phyloP scores from a whole-genome alignment of 2,329 filamentous ascomycete species.

The Colletotrichum karsti region DNA sequence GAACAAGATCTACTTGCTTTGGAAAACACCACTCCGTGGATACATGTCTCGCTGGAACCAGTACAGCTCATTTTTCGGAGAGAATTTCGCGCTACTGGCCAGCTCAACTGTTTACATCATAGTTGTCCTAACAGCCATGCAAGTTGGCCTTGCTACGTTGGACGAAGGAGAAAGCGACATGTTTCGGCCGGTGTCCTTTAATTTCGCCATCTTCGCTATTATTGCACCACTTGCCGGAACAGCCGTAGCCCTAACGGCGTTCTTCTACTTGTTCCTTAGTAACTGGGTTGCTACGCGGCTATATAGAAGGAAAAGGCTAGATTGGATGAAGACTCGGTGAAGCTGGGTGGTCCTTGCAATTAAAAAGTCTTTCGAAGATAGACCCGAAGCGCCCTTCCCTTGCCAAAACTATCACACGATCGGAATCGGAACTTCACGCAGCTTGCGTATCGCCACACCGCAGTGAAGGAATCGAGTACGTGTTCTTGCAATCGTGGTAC shows the following conservation, averaged over 20 bases:
- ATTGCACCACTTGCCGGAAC: conserved; percentile 43
- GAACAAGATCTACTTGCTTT: conserved; percentile 49
- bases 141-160: conserved; percentile 51
- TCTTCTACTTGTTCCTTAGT: neutral
- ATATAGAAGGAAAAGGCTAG: too few relatives aligned
- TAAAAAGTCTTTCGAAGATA: too few relatives aligned
- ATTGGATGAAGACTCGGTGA: too few relatives aligned
- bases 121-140: conserved; percentile 57
- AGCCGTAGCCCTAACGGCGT: conserved; percentile 29
- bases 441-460: too few relatives aligned
- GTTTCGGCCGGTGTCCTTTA: conserved; percentile 53
- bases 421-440: too few relatives aligned
- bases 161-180: conserved; percentile 30
- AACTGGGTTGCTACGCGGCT: neutral
- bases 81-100: conserved; percentile 51
- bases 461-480: too few relatives aligned
- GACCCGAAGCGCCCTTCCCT: too few relatives aligned
- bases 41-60: conserved; percentile 36
- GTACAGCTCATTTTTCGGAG: conserved; percentile 50
- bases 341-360: too few relatives aligned
- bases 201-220: conserved; percentile 57
- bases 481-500: too few relatives aligned
- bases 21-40: conserved; percentile 32
- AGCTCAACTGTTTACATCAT: conserved; percentile 50
- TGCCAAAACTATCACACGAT: too few relatives aligned